Base-by-base conservation (phyloP, 768 basidiomycete genomes). In the Boletus huronensis region DNA sequence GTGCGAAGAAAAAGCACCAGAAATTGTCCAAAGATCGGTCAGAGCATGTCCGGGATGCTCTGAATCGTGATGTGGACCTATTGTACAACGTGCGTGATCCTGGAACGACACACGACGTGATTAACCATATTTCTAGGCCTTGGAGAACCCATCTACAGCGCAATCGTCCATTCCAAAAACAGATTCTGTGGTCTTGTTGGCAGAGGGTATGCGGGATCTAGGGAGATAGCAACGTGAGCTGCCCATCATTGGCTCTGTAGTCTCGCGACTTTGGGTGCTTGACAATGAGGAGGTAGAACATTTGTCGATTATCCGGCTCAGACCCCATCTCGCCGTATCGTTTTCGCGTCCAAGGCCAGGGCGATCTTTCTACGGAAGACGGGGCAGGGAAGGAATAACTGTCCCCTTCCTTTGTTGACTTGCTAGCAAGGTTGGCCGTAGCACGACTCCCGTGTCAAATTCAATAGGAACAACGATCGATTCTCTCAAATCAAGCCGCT, bases 61-160 rank as follows among this genome's bases (percentile, higher is more conserved):
- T 73, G 25, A 62, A 71, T 41, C 63, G 60, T 25, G 63, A 72
- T 25, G 51, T 61, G 6, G 55, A 55, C 42, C 35, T 59, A 25
- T 28, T 72, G 48, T 72, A 72, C 49, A 45, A 54, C 29, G 68
- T 70, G 31, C 36, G 67, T 50, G 50, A 21, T 9, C n/a, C 26
- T n/a, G 21, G 28, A 14, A 29, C 6, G 39, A 39, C 7, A 7
- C 25, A 11, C 28, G 46, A 35, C 44, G 23, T 28, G 21, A 43
- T 48, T 7, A 1, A 51, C 3, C n/a, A 9, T 40, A 21, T 41
- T n/a, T 9, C 13, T 6, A 66, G 65, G 45, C 32, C 16, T 45
- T 65, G 36, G 51, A 53, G 39, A 61, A 54, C 8, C 6, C 61
- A 17, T 5, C 44, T 13, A 34, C 8, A 3, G 16, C 2, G 10